Evolutionary conservation across 176 grass and related monocot species (phyloP).

Genomic region (Musa schizocarpa): DNA sequence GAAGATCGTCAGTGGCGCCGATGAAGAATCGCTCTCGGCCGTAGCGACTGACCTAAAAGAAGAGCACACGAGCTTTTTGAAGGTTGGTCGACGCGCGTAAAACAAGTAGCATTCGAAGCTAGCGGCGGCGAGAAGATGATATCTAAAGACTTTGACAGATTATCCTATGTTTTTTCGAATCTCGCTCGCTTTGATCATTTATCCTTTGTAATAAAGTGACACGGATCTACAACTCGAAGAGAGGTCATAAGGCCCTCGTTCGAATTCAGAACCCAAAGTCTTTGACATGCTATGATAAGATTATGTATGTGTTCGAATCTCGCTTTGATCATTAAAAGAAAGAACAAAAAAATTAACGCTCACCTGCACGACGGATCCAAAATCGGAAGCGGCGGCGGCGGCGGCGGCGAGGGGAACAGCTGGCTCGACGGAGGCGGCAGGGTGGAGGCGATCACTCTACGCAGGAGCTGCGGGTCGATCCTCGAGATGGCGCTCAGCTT

Average conservation of each 20-base stretch:
- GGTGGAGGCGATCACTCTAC: background rate
- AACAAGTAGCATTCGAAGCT: too few relatives aligned
- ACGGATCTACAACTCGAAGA: too few relatives aligned
- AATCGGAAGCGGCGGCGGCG: background rate
- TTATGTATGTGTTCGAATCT: too few relatives aligned
- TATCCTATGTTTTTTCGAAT: too few relatives aligned
- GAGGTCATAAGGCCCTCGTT: too few relatives aligned
- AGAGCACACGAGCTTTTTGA: background rate
- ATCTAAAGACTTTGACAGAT: too few relatives aligned
- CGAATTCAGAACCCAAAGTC: too few relatives aligned
- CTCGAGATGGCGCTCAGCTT: background rate
- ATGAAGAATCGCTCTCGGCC: background rate
- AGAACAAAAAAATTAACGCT: background rate
- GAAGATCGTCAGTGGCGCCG: slow-evolving; percentile 19
- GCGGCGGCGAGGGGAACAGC: background rate
- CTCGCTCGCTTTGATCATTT: too few relatives aligned
- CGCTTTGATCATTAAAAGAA: too few relatives aligned
- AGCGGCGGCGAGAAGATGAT: too few relatives aligned
- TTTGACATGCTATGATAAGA: too few relatives aligned
- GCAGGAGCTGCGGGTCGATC: slow-evolving; percentile 1
- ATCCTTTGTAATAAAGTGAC: too few relatives aligned
- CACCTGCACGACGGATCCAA: background rate
- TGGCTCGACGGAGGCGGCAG: background rate
- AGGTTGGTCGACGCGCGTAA: background rate
- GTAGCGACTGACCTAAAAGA: background rate